A percentile compares a stretch with the other conserved stretches of the same genome.
phyloP scores from a whole-genome alignment of 148 eudicot species.

The Vaccinium macrocarpon region DNA sequence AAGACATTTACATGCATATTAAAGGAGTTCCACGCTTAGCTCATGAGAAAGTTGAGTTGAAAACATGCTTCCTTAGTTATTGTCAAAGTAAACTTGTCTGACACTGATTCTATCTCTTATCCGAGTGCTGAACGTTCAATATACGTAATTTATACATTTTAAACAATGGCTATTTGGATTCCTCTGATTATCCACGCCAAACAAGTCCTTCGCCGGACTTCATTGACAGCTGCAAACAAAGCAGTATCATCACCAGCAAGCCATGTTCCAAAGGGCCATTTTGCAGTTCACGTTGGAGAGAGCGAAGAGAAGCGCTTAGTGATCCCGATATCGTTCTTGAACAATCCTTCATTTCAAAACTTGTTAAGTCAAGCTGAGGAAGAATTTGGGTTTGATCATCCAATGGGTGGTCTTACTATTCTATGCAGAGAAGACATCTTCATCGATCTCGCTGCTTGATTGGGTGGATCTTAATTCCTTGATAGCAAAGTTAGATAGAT shows the following conservation, averaged over 20 bases:
- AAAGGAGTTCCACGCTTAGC: too few relatives aligned
- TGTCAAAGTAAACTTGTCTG: too few relatives aligned
- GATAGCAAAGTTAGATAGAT: neutral
- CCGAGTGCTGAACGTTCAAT: too few relatives aligned
- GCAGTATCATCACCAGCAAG: neutral
- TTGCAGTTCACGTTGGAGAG: slow-evolving; percentile 52
- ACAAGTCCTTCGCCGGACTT: slow-evolving; percentile 10
- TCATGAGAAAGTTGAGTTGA: too few relatives aligned
- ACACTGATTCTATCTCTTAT: too few relatives aligned
- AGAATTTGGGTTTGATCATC: slow-evolving; percentile 1
- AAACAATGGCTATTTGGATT: slow-evolving; percentile 2
- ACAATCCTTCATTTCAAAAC: neutral
- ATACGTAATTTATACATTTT: too few relatives aligned
- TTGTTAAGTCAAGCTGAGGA: slow-evolving; percentile 2
- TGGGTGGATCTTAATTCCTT: neutral
- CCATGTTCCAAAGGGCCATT: slow-evolving; percentile 32
- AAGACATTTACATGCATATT: too few relatives aligned
- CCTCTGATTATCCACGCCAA: slow-evolving; percentile 12
- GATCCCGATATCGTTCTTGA: slow-evolving; percentile 2
- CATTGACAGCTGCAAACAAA: neutral
- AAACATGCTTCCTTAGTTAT: too few relatives aligned
- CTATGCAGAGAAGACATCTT: neutral
- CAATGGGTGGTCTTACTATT: neutral
- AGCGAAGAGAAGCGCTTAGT: neutral
- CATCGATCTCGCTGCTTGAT: neutral